phyloP scores from a whole-genome alignment of 2,329 filamentous ascomycete species.

The Hawksworthiomyces lignivorus region DNA sequence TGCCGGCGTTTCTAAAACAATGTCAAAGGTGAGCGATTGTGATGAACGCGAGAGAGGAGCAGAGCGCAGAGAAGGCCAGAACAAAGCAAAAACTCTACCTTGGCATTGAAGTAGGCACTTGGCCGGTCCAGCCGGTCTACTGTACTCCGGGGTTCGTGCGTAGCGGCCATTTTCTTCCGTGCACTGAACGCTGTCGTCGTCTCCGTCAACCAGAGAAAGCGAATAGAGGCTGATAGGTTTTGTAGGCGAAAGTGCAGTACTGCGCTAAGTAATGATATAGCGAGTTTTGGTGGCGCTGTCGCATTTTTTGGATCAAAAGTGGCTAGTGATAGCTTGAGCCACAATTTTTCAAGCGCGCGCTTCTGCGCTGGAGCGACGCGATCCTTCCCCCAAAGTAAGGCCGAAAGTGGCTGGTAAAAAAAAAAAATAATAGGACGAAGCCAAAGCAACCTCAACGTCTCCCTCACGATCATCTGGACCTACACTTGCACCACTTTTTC shows the following conservation, averaged over 20 bases:
- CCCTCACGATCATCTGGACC: too few species aligned
- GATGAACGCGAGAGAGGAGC: too few species aligned
- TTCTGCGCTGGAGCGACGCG: constrained; percentile 6
- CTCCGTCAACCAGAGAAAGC: too few species aligned
- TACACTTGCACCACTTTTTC: too few species aligned
- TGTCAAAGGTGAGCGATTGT: constrained; percentile 6
- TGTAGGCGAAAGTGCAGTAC: too few species aligned
- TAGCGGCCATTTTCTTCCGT: constrained; percentile 7
- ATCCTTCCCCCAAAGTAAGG: constrained; percentile 6
- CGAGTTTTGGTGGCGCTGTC: constrained; percentile 1
- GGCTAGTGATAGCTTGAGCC: constrained; percentile 12
- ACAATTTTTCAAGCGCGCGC: constrained; percentile 4
- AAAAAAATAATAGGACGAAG: constrained; percentile 1
- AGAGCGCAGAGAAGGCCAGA: not conserved
- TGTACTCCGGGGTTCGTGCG: constrained; percentile 48
- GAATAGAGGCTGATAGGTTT: too few species aligned
- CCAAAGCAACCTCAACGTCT: too few species aligned
- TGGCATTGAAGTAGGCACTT: constrained; percentile 83
- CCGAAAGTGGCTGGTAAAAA: constrained; percentile 1
- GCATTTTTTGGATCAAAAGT: too few species aligned
- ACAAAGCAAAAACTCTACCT: constrained; percentile 47
- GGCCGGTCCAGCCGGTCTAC: constrained; percentile 90
- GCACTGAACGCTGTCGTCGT: too few species aligned
- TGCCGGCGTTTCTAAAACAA: constrained; percentile 52
- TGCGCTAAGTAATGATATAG: too few species aligned